Base-by-base conservation (phyloP, 768 basidiomycete genomes). In the Ramaria sp. region DNA sequence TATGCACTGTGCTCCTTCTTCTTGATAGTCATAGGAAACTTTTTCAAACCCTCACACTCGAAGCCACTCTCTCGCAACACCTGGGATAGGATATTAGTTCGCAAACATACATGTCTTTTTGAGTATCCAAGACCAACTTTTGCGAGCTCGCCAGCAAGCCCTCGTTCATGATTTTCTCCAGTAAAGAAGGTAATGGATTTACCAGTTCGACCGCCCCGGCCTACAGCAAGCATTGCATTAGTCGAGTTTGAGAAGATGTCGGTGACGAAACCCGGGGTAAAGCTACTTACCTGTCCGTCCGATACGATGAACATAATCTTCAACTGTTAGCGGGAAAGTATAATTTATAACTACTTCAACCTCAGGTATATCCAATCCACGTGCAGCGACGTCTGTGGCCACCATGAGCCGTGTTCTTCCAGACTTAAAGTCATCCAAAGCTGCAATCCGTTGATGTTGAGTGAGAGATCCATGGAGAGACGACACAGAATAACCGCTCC, bases 101-200 rank as follows among this genome's bases (percentile, higher is more conserved):
- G 16, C 10, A 20, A n/a, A n/a, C n/a, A n/a, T 9, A 3, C 16
- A 15, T 9, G 32, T 10, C 18, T 27, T n/a, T 5, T 9, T 9
- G 10, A 2, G n/a, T 25, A 43, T 9, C n/a, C 30, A 27, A 12
- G 28, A 55, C 20, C n/a, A 18, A 55, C 53, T 41, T 55, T 55
- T 60, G 91, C 92, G 54, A 97, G 78, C 66, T 97, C 95, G 7
- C 96, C 96, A 7, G 96, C 94, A 3, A 96, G 74, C 20, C 82
- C 76, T 48, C 79, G 74, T 70, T 96, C 93, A 67, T 96, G 83
- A 38, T 81, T 70, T 52, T 90, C 88, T 5, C 94, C 94, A 0
- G 95, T 97, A 71, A 97, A 98, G 74, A 96, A 97, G 20, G 95
- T 98, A 62, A 96, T 84, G 20, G 90, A 87, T 66, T 89, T 90